Conservation (phyloP, 164 flowering plant genomes). For the Annona cherimola region DNA sequence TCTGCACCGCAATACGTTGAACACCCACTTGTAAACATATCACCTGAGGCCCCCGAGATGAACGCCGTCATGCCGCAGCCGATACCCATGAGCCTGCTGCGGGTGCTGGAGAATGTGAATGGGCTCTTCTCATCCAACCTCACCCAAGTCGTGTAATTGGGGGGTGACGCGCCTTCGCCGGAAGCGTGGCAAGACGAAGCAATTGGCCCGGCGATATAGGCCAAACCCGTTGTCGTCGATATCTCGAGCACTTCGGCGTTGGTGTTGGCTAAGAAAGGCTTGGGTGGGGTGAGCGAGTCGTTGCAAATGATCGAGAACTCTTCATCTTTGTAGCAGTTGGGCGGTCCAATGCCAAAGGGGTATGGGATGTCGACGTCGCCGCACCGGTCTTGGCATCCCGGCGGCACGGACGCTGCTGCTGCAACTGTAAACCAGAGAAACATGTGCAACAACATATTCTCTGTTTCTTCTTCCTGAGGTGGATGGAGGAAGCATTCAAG, state of each 20-base stretch:
- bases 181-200: neutral
- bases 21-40: neutral
- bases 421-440: neutral
- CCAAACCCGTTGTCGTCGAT: neutral
- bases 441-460: neutral
- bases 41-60: neutral
- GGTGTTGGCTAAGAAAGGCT: neutral
- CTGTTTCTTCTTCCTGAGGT: neutral
- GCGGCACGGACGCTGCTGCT: neutral
- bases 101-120: neutral
- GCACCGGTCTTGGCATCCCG: slow-evolving; percentile 4
- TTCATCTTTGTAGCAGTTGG: slow-evolving; percentile 3
- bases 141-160: neutral
- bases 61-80: slow-evolving; percentile 1
- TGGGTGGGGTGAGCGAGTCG: neutral
- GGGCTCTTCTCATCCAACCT: neutral
- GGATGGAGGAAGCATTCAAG: too few species aligned
- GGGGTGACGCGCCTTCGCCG: neutral
- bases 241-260: neutral
- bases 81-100: neutral
- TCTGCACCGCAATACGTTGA: neutral
- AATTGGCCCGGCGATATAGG: neutral
- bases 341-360: slow-evolving; percentile 3
- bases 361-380: slow-evolving; percentile 1
- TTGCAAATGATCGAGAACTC: neutral